Base-by-base conservation (phyloP, 148 eudicot genomes). In the Euryodendron excelsum region DNA sequence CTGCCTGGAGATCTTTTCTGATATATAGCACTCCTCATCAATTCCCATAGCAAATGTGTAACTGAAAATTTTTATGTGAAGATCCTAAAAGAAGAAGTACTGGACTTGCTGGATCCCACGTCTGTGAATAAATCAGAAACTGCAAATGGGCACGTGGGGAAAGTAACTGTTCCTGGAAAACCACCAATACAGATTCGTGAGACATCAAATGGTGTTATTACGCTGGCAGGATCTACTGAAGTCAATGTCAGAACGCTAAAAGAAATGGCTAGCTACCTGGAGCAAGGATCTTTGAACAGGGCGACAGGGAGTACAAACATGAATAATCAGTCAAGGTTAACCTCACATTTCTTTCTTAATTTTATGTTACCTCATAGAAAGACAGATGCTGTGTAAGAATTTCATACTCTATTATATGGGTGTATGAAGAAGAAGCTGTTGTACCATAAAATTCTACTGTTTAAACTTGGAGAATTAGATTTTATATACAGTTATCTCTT, bases 241-340 rank as follows among this genome's bases (percentile, higher is more conserved):
- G 88, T 91, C n/a, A 87, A 85, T 74, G 98, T 96, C 59, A 86
- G 84, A 41, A 89, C 98, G 36, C 87, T 93, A 48, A 93, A 92
- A 85, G 99, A 96, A 86, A 96, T 96, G 99, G 87, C 99, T 75
- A 74, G 89, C 80, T 96, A 97, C 84, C 88, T 96, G 58, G 99
- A 93, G 81, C 98, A 93, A 87, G 99, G 99, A 77, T 96, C 99
- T 59, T 76, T 93, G 76, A 88, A 94, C 86, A 84, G 99, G 85
- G 99, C 99, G 55, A 96, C 99, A 1, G 99, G 97, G 81, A 93
- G 99, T 85, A 96, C 99, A 61, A 96, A 96, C 81, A 96, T 96
- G 99, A 96, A 96, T 84, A 88, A 93, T 78, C 97, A 93, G 80
- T 96, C 99, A 28, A 93, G 99, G 99, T 96, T 69, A 58, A 76